phyloP scores from a whole-genome alignment of 164 flowering plant genomes.

The Brasenia schreberi region DNA sequence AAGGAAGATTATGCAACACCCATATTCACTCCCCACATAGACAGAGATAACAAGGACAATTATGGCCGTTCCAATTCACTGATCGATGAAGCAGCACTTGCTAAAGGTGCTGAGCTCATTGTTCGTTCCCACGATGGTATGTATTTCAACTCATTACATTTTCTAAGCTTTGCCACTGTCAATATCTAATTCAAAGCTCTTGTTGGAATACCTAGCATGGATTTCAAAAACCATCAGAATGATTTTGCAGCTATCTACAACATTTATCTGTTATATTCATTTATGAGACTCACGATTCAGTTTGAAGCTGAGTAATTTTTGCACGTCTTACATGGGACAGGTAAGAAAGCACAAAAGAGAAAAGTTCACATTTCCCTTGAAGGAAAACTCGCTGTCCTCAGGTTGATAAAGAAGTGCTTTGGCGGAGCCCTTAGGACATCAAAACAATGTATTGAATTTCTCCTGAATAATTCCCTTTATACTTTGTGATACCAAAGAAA shows the following conservation, averaged over 20 bases:
- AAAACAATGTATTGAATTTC: constrained; percentile 13
- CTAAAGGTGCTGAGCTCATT: not conserved
- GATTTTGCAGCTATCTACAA: not conserved
- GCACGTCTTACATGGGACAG: constrained; percentile 4
- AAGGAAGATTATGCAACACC: not conserved
- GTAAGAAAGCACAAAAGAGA: constrained; percentile 5
- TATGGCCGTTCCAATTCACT: not conserved
- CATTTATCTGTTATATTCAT: not conserved
- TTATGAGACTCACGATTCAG: not conserved
- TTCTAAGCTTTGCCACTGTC: not conserved
- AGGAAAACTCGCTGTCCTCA: constrained; percentile 7
- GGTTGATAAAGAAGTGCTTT: constrained; percentile 11
- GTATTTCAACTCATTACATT: not conserved
- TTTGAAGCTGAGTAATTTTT: not conserved
- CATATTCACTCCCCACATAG: not conserved
- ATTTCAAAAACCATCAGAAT: not conserved
- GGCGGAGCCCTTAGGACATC: constrained; percentile 11
- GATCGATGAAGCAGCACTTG: not conserved
- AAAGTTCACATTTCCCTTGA: constrained; percentile 6
- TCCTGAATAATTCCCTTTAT: no score
- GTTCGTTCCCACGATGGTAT: not conserved
- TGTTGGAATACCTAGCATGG: not conserved
- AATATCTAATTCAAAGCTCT: not conserved
- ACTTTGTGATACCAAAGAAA: not conserved
- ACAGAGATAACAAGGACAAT: not conserved